A percentile compares a stretch with the other conserved stretches of the same genome.
phyloP scores from a whole-genome alignment of 371 early-diverging fungal genomes.

The Catenaria anguillulae region DNA sequence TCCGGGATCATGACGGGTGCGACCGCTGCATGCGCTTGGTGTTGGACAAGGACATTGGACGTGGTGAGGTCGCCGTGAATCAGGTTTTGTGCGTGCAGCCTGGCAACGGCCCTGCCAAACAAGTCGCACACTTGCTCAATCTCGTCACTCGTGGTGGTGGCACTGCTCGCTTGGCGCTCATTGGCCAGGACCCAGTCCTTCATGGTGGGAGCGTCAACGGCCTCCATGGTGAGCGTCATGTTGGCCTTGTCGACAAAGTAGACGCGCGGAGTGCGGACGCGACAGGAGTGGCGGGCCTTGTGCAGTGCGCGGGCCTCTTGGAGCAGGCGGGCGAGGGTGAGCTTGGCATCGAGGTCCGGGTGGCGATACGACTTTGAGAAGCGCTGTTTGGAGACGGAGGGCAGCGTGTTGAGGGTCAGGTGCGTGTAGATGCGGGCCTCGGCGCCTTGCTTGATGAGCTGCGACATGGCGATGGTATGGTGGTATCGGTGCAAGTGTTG shows the following conservation, averaged over 20 bases:
- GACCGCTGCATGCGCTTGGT: slow-evolving; percentile 8
- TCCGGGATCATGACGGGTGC: slow-evolving; percentile 7
- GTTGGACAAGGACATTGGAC: slow-evolving; percentile 75
- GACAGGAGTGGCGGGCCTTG: slow-evolving; percentile 42
- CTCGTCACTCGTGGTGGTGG: not conserved
- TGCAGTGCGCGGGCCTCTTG: slow-evolving; percentile 66
- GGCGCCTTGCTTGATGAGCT: no score
- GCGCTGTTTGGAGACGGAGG: slow-evolving; percentile 61
- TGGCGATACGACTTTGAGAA: slow-evolving; percentile 86
- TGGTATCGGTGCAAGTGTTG: no score
- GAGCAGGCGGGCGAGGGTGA: slow-evolving; percentile 54
- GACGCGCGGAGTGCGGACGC: slow-evolving; percentile 67
- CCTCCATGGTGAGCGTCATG: slow-evolving; percentile 72
- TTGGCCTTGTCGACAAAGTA: slow-evolving; percentile 55
- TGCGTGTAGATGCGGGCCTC: slow-evolving; percentile 26
- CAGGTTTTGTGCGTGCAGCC: slow-evolving; percentile 72
- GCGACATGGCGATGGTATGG: no score
- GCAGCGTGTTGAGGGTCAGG: slow-evolving; percentile 23
- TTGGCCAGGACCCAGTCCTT: slow-evolving; percentile 41
- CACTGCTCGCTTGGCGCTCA: no score
- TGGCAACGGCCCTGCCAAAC: slow-evolving; percentile 55
- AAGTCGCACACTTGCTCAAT: no score
- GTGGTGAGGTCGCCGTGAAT: slow-evolving; percentile 98
- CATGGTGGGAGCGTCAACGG: slow-evolving; percentile 54
- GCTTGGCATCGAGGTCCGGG: slow-evolving; percentile 67